A percentile compares a stretch with the other conserved stretches of the same genome.
phyloP scores from a whole-genome alignment of 179 eudicot species.

The Beta corolliflora region DNA sequence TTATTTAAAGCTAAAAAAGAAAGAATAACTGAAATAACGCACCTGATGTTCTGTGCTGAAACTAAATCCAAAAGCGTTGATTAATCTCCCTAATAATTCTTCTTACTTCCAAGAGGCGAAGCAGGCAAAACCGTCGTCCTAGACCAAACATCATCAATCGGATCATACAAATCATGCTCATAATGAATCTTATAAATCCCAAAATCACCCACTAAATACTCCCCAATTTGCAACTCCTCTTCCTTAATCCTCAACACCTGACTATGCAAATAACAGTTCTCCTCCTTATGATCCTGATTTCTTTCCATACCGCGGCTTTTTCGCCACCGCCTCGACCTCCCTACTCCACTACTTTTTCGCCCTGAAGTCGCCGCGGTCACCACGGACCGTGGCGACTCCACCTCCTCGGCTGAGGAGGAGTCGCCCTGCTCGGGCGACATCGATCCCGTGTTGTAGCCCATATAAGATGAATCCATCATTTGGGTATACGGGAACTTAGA shows the following conservation, averaged over 20 bases:
- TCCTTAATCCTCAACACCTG: constrained; percentile 36
- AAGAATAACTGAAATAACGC: background rate
- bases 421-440: constrained; percentile 23
- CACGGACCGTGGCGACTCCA: constrained; percentile 34
- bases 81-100: background rate
- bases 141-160: constrained; percentile 13
- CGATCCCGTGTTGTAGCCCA: background rate
- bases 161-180: constrained; percentile 6
- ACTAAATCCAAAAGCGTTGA: background rate
- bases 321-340: constrained; percentile 18
- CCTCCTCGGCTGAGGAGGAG: constrained; percentile 34
- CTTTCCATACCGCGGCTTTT: background rate
- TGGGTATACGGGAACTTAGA: background rate
- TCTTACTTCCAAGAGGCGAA: constrained; percentile 31
- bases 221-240: constrained; percentile 31
- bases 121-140: constrained; percentile 25
- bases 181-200: constrained; percentile 13
- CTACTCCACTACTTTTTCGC: constrained; percentile 7
- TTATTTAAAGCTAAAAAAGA: background rate
- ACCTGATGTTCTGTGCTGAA: constrained; percentile 13
- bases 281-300: background rate
- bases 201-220: constrained; percentile 23
- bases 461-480: background rate
- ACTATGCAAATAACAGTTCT: constrained; percentile 16
- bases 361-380: constrained; percentile 17